These are phyloP conservation scores for Plasmodium gaboni DNA, from an alignment of 169 alveolate species.

Conservation along the genomic window DNA sequence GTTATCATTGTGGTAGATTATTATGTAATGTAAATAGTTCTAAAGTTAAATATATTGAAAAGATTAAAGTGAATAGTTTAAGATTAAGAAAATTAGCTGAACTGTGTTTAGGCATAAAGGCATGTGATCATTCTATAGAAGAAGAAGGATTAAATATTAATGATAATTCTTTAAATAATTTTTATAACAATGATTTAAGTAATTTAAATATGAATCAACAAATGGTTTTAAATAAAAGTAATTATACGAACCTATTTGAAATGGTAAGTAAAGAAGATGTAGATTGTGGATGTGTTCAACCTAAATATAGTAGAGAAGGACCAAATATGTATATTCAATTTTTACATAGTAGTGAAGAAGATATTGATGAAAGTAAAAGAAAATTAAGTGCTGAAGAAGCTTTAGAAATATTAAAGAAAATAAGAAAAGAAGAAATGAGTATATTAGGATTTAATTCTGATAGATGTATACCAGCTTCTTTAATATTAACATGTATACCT, in stretches of 20 bases:
- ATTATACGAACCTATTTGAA: slow-evolving; percentile 70
- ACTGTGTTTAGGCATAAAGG: slow-evolving; percentile 77
- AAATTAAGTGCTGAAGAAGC: slow-evolving; percentile 93
- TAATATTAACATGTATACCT: slow-evolving; percentile 96
- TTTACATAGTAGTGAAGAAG: slow-evolving; percentile 89
- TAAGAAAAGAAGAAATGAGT: slow-evolving; percentile 92
- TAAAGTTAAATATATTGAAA: slow-evolving; percentile 79
- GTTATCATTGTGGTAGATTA: slow-evolving; percentile 95
- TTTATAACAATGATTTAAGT: slow-evolving; percentile 65
- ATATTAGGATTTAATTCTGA: slow-evolving; percentile 96
- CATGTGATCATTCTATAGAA: slow-evolving; percentile 87
- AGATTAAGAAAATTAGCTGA: slow-evolving; percentile 80
- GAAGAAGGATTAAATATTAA: slow-evolving; percentile 74
- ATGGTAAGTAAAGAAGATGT: slow-evolving; percentile 77
- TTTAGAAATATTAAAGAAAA: slow-evolving; percentile 89
- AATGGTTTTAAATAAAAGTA: slow-evolving; percentile 65
- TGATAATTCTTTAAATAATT: slow-evolving; percentile 52
- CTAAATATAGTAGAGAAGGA: slow-evolving; percentile 91
- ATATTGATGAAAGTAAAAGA: slow-evolving; percentile 82
- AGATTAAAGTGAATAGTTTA: slow-evolving; percentile 77
- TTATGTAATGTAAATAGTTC: slow-evolving; percentile 91
- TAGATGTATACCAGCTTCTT: slow-evolving; percentile 95
- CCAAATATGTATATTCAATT: slow-evolving; percentile 90
- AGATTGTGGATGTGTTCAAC: slow-evolving; percentile 93
- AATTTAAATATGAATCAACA: slow-evolving; percentile 56